Conservation (phyloP, 2,329 filamentous ascomycete species). For the Apiospora pterosperma region DNA sequence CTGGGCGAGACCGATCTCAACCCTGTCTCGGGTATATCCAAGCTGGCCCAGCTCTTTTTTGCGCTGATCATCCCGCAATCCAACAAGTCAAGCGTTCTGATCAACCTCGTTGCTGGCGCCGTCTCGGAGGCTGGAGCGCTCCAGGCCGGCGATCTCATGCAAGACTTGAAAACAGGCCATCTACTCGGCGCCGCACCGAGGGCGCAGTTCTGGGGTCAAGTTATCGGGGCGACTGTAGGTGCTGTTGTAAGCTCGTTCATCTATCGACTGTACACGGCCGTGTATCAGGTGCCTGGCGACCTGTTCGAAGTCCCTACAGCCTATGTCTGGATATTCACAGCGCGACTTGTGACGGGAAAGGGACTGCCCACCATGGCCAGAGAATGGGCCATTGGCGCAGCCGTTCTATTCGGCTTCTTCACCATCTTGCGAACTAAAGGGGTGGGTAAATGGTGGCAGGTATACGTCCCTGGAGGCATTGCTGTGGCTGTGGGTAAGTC, state of each 20-base stretch:
- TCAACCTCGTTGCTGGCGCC: constrained; percentile 91
- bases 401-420: constrained; percentile 65
- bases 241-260: constrained; percentile 83
- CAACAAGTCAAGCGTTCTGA: constrained; percentile 82
- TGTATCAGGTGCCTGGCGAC: constrained; percentile 84
- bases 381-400: constrained; percentile 75
- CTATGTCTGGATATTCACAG: constrained; percentile 97
- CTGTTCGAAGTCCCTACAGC: constrained; percentile 92
- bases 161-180: constrained; percentile 95
- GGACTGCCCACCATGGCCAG: constrained; percentile 81
- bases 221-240: constrained; percentile 84
- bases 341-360: constrained; percentile 84
- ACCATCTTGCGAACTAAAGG: constrained; percentile 68
- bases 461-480: constrained; percentile 85
- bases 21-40: constrained; percentile 93
- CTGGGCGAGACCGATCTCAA: constrained; percentile 87
- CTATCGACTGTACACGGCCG: constrained; percentile 81
- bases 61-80: constrained; percentile 81
- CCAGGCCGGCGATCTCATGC: constrained; percentile 94
- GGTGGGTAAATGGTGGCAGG: constrained; percentile 60
- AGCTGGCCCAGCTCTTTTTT: constrained; percentile 93
- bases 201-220: constrained; percentile 94
- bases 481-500: constrained; percentile 83
- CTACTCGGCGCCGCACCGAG: constrained; percentile 87
- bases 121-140: constrained; percentile 82